phyloP scores from a whole-genome alignment of 345 rosid genomes.

The Eucalyptus caleyi region DNA sequence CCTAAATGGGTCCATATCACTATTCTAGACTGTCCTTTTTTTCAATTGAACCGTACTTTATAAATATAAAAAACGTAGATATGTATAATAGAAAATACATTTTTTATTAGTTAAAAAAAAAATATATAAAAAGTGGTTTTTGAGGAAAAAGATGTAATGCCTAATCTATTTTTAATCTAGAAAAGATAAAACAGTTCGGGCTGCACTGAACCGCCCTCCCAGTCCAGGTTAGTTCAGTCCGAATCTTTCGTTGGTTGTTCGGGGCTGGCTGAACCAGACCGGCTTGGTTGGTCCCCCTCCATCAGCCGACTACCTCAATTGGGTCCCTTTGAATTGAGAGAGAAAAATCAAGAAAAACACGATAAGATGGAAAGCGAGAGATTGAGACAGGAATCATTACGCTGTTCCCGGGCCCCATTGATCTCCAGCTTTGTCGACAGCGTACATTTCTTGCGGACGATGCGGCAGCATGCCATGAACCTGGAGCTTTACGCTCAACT shows the following conservation, averaged over 20 bases:
- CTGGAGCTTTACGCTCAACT: background rate
- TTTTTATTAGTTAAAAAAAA: background rate
- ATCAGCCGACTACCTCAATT: background rate
- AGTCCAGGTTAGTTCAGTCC: background rate
- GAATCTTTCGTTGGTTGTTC: background rate
- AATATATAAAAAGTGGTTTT: background rate
- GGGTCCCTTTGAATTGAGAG: background rate
- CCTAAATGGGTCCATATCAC: background rate
- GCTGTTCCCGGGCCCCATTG: background rate
- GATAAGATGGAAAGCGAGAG: background rate
- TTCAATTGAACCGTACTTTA: background rate
- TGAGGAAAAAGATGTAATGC: background rate
- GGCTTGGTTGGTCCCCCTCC: background rate
- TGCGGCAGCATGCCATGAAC: background rate
- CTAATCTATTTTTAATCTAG: background rate
- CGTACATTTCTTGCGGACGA: background rate
- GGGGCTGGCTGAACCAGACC: background rate
- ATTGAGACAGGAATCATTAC: background rate
- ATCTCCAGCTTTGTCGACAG: background rate
- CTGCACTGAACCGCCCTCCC: background rate
- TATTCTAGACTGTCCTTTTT: background rate
- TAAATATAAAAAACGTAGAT: background rate
- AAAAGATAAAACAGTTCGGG: background rate
- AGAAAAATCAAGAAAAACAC: background rate
- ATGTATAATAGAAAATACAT: background rate